Evolutionary conservation across 257 asterid species (phyloP), one percentile per base, ranked within the genome.

Genomic region (Echium plantagineum): DNA sequence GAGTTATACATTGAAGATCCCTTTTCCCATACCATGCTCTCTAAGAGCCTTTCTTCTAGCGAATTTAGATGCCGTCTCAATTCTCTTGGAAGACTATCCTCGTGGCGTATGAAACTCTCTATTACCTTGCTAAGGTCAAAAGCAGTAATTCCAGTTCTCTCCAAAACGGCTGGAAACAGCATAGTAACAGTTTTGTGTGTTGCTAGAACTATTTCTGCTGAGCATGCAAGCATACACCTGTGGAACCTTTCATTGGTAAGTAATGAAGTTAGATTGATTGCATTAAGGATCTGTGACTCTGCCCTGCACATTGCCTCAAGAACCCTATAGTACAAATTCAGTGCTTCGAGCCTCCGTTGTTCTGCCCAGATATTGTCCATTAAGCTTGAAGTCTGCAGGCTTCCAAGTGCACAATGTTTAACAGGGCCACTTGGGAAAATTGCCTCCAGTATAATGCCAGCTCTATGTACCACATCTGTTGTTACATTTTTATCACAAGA

Each of bases 1-100:
- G 97, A 89, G 76, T 93, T 93, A 81, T 93, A 93, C 94, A 93
- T 89, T 4, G 99, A 93, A 55, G 99, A 93, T 61, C 97, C 97
- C 66, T 86, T 93, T 68, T 93, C 99, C 99, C 99, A 93, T 18
- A 93, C 99, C 96, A 89, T 81, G 70, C 94, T 84, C 75, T 89
- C 99, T 80, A 93, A 74, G 30, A 93, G 84, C 59, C 97, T 87
- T 69, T 93, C 99, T 76, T 93, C 99, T 54, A 93, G 85, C 52
- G 96, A 86, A 80, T 89, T 93, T 62, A 93, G 72, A 72, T 93
- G 99, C 63, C 99, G 76, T 67, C 94, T 84, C 69, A 93, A 80
- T 74, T 93, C 99, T 81, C 95, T 87, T 0, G 99, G 99, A 66
- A 93, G 94, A 69, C 84, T 93, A 64, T 93, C 99, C 70, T 93